Evolutionary conservation across 2,329 filamentous ascomycete species (phyloP), one percentile per base, ranked within the genome.

Genomic region (Scolecobasidium constrictum): DNA sequence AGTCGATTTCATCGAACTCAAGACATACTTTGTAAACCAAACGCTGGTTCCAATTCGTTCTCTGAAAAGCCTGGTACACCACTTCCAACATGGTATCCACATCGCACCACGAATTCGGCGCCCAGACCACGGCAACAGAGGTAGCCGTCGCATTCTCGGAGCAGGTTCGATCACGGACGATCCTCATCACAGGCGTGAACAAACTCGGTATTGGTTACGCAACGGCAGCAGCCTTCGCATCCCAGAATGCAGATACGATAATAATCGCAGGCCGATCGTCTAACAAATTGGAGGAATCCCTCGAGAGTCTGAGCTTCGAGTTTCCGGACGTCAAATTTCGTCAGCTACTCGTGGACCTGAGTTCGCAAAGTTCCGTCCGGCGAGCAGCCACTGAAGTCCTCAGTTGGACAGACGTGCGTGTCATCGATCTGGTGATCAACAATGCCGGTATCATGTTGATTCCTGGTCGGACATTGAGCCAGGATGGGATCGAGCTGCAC

Each of bases 381-480:
- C 48, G 50, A 3, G 60, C 61, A 0, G 65, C 63, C 0, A 50
- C 48, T 4, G 48, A 51, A 12, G 42, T 65, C 9, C 52, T 61
- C 3, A 48, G 50, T 3, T 60, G 61, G 51, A 44, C 53, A 5
- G 57, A 59, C 26, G 50, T 64, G 13, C 56, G 53, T 1, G 42
- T 43, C 6, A 48, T 67, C 20, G 58, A 66, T 36, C 57, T 69
- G 19, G 40, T 71, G 2, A 52, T 71, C 40, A 66, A 67, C 47
- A 70, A 65, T 40, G 67, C 68, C 0, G 67, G 58, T 12, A 49
- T 69, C 22, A 67, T 66, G 58, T 59, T 52, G 1, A 15, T 58
- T n/a, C 47, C 47, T 7, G 54, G 60, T 4, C 59, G 58, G 19
- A 16, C 19, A 13, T n/a, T 31, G 9, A 31, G 26, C n/a, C 18